These are phyloP conservation scores for Cymbomonas tetramitiformis DNA, from an alignment of 139 green algal species.

Conservation along the genomic window DNA sequence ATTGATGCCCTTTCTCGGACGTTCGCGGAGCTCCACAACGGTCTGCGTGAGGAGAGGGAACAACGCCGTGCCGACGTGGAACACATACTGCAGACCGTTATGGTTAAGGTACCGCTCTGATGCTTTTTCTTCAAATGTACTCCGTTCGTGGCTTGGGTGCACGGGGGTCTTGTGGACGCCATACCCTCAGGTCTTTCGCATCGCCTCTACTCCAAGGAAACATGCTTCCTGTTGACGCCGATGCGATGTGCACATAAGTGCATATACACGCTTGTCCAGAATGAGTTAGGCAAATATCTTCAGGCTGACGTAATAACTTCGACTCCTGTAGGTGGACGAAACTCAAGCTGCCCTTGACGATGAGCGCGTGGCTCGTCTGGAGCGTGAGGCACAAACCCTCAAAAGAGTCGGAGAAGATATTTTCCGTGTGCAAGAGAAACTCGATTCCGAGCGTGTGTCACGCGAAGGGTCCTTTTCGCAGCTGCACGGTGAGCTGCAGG, in stretches of 20 bases:
- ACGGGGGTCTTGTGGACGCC: too few species aligned
- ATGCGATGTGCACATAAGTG: too few species aligned
- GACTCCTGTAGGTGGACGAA: too few species aligned
- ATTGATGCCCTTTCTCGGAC: conserved; percentile 39
- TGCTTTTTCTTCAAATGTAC: too few species aligned
- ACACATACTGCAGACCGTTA: conserved; percentile 39
- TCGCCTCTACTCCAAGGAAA: too few species aligned
- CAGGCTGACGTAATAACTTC: too few species aligned
- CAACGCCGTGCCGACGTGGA: conserved; percentile 47
- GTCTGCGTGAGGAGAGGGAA: conserved; percentile 47
- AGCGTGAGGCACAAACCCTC: conserved; percentile 34
- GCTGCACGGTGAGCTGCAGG: conserved; percentile 29
- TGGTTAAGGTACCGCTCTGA: conserved; percentile 47
- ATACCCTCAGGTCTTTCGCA: too few species aligned
- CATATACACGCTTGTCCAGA: too few species aligned
- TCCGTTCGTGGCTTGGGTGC: too few species aligned
- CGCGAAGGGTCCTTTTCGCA: conserved; percentile 5
- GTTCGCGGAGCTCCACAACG: conserved; percentile 37
- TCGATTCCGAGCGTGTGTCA: conserved; percentile 33
- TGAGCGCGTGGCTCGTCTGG: conserved; percentile 36
- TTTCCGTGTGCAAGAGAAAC: conserved; percentile 36
- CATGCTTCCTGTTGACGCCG: too few species aligned
- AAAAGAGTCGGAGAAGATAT: conserved; percentile 50
- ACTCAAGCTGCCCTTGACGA: conserved; percentile 10
- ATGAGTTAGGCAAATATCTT: too few species aligned